Evolutionary conservation across 2,329 filamentous ascomycete species (phyloP).

Genomic region (Niveomyces coronatus): DNA sequence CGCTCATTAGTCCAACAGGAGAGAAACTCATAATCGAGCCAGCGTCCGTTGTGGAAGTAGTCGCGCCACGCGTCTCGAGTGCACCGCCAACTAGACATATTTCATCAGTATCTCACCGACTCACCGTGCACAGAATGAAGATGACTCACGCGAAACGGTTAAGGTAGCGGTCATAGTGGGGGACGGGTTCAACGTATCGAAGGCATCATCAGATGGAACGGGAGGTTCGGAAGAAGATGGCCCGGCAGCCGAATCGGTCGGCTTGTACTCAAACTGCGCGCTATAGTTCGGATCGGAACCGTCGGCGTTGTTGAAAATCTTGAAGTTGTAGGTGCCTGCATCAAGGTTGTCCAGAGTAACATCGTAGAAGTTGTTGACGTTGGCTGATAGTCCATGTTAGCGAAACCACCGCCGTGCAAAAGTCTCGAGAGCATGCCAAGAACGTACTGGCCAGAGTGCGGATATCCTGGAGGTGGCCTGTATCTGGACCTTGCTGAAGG

Average conservation of each 20-base stretch:
- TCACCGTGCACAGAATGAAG: too few species aligned
- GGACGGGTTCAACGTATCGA: too few species aligned
- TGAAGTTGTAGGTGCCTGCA: slow-evolving; percentile 25
- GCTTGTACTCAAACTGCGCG: slow-evolving; percentile 20
- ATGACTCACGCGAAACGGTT: background rate
- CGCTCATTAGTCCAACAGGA: slow-evolving; percentile 1
- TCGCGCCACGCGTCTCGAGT: too few species aligned
- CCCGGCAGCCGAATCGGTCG: background rate
- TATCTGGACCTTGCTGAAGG: slow-evolving; percentile 21
- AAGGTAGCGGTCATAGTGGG: background rate
- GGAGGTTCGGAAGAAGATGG: slow-evolving; percentile 13
- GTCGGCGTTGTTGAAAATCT: slow-evolving; percentile 20
- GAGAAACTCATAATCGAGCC: slow-evolving; percentile 1
- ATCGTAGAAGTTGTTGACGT: slow-evolving; percentile 17
- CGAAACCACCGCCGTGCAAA: background rate
- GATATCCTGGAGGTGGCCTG: slow-evolving; percentile 20
- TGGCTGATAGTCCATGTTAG: slow-evolving; percentile 9
- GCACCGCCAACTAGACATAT: too few species aligned
- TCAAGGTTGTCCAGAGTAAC: slow-evolving; percentile 19
- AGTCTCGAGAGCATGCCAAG: background rate
- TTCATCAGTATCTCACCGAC: too few species aligned
- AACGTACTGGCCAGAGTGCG: slow-evolving; percentile 22
- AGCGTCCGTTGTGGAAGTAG: background rate
- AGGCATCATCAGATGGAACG: too few species aligned
- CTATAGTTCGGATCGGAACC: slow-evolving; percentile 22